Evolutionary conservation across 2,329 filamentous ascomycete genomes (phyloP), one percentile per base, ranked within the genome.

Genomic region (Aureobasidium sp.): DNA sequence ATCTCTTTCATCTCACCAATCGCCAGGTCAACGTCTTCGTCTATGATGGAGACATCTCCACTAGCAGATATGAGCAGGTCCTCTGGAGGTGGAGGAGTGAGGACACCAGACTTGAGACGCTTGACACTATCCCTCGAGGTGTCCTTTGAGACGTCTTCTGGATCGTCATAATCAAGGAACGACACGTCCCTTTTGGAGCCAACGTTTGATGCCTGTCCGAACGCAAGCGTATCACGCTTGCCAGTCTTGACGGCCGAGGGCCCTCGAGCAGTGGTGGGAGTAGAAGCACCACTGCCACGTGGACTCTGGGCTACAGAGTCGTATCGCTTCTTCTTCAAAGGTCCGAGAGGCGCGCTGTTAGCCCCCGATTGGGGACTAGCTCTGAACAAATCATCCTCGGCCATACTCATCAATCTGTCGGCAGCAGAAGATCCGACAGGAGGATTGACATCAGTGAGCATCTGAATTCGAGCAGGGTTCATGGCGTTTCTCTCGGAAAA

Each of bases 161-260:
- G 35, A n/a, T 51, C 48, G 10, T 51, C 37, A 19, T 51, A 51
- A n/a, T 41, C 27, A 12, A 51, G 48, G 19, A 41, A 32, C 6
- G 8, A 11, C 10, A 51, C 45, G 17, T 5, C 29, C 30, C 45
- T 49, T n/a, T 39, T 29, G 5, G 21, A 21, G 16, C 10, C 22
- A 6, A 21, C 6, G 27, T 19, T 14, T 1, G 24, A 16, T 10
- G 8, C 25, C 17, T 12, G 29, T 17, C 19, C 32, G 16, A 17
- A 12, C 14, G n/a, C 14, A n/a, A n/a, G n/a, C n/a, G n/a, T n/a
- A n/a, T n/a, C n/a, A n/a, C n/a, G n/a, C n/a, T n/a, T n/a, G n/a
- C n/a, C n/a, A n/a, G n/a, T n/a, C n/a, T n/a, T n/a, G n/a, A n/a
- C n/a, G n/a, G n/a, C n/a, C n/a, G 45, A 30, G 14, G 32, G 34